Evolutionary conservation across 2,329 filamentous ascomycete genomes (phyloP).

Genomic region (Pseudogymnoascus sp.): DNA sequence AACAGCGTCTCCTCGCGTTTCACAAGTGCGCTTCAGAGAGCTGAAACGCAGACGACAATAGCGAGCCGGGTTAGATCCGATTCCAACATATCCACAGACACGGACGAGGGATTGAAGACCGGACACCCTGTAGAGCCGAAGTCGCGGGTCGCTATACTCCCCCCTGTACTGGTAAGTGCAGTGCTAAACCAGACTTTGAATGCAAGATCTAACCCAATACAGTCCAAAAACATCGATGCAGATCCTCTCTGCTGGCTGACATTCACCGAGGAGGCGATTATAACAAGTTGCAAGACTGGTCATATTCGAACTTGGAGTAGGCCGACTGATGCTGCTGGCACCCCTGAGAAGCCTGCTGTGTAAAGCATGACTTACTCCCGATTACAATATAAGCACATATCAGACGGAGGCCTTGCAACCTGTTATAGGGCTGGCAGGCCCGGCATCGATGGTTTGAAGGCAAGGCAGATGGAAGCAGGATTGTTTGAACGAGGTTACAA

Average conservation of each 20-base stretch:
- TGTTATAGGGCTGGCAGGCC: not conserved
- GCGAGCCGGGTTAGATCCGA: constrained; percentile 61
- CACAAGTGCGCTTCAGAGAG: constrained; percentile 43
- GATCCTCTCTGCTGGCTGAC: constrained; percentile 85
- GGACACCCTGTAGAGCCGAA: constrained; percentile 72
- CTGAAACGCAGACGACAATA: constrained; percentile 57
- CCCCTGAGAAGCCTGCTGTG: constrained; percentile 6
- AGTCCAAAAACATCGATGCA: constrained; percentile 78
- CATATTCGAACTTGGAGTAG: constrained; percentile 27
- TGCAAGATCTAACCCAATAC: constrained; percentile 14
- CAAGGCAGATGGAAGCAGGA: not conserved
- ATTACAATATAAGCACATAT: not conserved
- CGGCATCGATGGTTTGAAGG: not conserved
- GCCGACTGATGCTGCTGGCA: constrained; percentile 20
- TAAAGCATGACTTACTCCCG: not conserved
- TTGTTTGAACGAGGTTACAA: not conserved
- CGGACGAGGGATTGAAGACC: constrained; percentile 36
- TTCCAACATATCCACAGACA: constrained; percentile 54
- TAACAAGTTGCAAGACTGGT: constrained; percentile 74
- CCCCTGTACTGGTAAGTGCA: constrained; percentile 72
- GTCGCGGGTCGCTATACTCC: constrained; percentile 74
- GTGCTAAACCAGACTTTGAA: not conserved
- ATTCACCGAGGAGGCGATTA: constrained; percentile 90
- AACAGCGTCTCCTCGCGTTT: constrained; percentile 45
- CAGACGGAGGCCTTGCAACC: not conserved